Evolutionary conservation across 31 red algal genomes (phyloP), one percentile per base, ranked within the genome.

Genomic region (Asparagopsis taxiformis): DNA sequence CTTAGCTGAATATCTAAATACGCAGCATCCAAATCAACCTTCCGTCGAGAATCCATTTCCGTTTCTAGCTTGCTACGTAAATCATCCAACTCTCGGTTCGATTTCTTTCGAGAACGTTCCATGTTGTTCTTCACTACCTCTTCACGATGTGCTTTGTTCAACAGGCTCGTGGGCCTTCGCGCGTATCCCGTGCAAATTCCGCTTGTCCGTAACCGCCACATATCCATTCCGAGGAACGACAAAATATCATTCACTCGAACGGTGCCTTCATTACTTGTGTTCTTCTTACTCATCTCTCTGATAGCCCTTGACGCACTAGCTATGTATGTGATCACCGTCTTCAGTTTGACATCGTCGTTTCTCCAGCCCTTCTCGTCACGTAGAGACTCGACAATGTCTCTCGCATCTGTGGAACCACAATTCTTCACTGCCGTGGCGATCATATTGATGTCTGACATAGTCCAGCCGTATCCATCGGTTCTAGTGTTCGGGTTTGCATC

Each of bases 1-100:
- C 39, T 67, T 0, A 51, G 49, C 38, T 34, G 60, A 13, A 76
- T 62, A 3, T 88, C 65, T 13, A 63, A 62, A 55, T 76, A 77
- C 21, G 55, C 30, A 17, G 65, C 53, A 16, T 88, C 83, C 43
- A 88, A 31, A 25, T 76, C 83, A 31, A 43, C 35, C 55, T 72
- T 77, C 25, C 83, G 49, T 31, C 72, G 17, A 10, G 64, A 33
- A 39, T 78, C 83, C 72, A 88, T 71, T 30, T 88, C 83, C 25
- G 30, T 30, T 5, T 78, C 72, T 13, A 88, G 51, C 23, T 75
- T 63, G 16, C 11, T 9, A 38, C 65, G 51, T 28, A 68, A 34
- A 36, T 88, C 83, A 16, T 88, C 83, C 0, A 62, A 41, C 32
- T 88, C 83, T 15, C 83, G 71, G 52, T 70, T 59, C 46, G 55